Evolutionary conservation across 352 stramenopile species (phyloP).

Genomic region (Stramenopiles sp.): DNA sequence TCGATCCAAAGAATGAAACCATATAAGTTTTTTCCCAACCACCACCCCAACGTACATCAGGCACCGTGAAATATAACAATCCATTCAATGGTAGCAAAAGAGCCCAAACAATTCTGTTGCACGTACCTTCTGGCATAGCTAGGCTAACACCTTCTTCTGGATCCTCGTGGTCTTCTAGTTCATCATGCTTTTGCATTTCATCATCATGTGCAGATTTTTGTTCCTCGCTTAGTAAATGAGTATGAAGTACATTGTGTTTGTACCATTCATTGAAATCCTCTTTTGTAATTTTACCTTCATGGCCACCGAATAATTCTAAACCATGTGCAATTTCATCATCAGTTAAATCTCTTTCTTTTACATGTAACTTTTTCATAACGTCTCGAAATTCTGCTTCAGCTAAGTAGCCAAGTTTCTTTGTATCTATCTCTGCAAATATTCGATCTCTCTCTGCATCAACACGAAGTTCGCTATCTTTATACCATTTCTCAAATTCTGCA

Average conservation of each 20-base stretch:
- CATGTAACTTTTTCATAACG: conserved; percentile 14
- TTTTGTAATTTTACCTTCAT: conserved; percentile 35
- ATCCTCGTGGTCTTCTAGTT: conserved; percentile 18
- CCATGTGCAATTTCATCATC: background rate
- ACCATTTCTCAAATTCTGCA: conserved; percentile 41
- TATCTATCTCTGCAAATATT: conserved; percentile 35
- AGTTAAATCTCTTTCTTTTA: background rate
- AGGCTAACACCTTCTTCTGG: conserved; percentile 8
- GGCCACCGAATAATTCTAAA: conserved; percentile 10
- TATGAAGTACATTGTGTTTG: conserved; percentile 22
- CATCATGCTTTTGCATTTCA: conserved; percentile 16
- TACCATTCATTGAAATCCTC: conserved; percentile 41
- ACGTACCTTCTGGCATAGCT: background rate
- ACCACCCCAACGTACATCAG: conserved; percentile 19
- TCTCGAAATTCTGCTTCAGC: conserved; percentile 28
- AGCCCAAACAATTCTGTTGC: conserved; percentile 9
- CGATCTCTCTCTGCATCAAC: conserved; percentile 30
- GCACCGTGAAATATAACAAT: conserved; percentile 27
- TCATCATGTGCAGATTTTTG: conserved; percentile 19
- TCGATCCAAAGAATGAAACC: conserved; percentile 18
- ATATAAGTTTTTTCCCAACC: conserved; percentile 19
- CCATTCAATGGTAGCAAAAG: conserved; percentile 21
- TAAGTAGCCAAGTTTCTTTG: conserved; percentile 32
- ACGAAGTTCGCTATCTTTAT: conserved; percentile 32
- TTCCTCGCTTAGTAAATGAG: conserved; percentile 4